These are phyloP conservation scores for Cyberlindnera samutprakarnensis DNA, from an alignment of 805 yeast species.

Conservation along the genomic window DNA sequence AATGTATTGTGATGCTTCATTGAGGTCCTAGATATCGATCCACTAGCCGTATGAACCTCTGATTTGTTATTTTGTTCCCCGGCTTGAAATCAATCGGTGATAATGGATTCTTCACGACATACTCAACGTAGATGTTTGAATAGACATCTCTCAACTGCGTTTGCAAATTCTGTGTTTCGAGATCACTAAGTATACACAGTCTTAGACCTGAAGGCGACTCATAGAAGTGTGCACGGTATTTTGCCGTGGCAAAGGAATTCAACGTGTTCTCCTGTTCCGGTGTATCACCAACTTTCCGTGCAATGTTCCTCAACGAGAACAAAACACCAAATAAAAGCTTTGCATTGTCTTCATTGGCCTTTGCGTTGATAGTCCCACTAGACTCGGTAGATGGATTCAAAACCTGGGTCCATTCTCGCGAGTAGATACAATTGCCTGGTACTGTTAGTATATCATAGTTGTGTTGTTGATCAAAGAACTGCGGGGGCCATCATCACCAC, in stretches of 20 bases:
- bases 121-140: slow-evolving; percentile 47
- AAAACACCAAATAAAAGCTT: slow-evolving; percentile 82
- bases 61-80: slow-evolving; percentile 46
- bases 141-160: slow-evolving; percentile 51
- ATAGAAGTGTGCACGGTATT: slow-evolving; percentile 69
- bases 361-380: slow-evolving; percentile 38
- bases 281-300: slow-evolving; percentile 42
- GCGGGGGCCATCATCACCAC: too few relatives aligned
- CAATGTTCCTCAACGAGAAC: slow-evolving; percentile 69
- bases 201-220: slow-evolving; percentile 77
- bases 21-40: slow-evolving; percentile 9
- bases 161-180: slow-evolving; percentile 46
- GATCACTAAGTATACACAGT: slow-evolving; percentile 69
- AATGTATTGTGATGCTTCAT: background rate
- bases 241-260: slow-evolving; percentile 59
- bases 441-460: too few relatives aligned
- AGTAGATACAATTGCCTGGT: slow-evolving; percentile 65
- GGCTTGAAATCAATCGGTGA: slow-evolving; percentile 52
- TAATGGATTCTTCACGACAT: slow-evolving; percentile 54
- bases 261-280: slow-evolving; percentile 29
- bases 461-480: too few relatives aligned
- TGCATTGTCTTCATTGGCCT: slow-evolving; percentile 61
- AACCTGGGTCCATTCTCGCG: slow-evolving; percentile 57
- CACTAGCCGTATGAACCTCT: slow-evolving; percentile 33
- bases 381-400: slow-evolving; percentile 9